A percentile compares a stretch with the other conserved stretches of the same genome.
Evolutionary conservation across 2,329 filamentous ascomycete species (phyloP).

Genomic region (Mycosphaerelloides madeirae): DNA sequence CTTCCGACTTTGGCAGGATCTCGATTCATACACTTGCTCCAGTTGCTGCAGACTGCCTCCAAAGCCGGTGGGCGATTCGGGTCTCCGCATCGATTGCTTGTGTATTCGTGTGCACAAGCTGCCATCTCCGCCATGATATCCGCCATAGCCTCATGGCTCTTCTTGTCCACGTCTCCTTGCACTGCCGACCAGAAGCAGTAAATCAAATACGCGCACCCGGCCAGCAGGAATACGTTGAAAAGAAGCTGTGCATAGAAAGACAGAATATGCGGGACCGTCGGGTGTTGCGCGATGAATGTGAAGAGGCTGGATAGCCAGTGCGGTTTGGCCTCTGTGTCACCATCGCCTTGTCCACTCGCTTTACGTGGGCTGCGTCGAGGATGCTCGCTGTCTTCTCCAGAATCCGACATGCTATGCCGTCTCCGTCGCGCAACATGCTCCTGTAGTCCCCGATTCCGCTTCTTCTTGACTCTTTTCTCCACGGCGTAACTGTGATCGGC

Average conservation of each 20-base stretch:
- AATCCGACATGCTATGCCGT: constrained; percentile 31
- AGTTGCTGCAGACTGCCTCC: constrained; percentile 67
- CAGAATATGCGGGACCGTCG: constrained; percentile 60
- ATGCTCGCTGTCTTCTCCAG: constrained; percentile 27
- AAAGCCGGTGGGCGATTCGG: constrained; percentile 67
- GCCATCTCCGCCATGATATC: constrained; percentile 66
- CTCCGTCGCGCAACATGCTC: constrained; percentile 24
- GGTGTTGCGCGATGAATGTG: constrained; percentile 59
- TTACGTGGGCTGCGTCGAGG: constrained; percentile 22
- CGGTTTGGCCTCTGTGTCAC: constrained; percentile 15
- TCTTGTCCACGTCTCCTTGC: constrained; percentile 68
- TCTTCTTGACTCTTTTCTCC: constrained; percentile 34
- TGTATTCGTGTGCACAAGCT: constrained; percentile 67
- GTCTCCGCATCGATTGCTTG: constrained; percentile 68
- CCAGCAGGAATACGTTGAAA: constrained; percentile 61
- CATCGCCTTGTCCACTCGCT: constrained; percentile 18
- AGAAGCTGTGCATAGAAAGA: constrained; percentile 62
- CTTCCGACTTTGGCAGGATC: constrained; percentile 73
- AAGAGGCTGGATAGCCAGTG: constrained; percentile 47
- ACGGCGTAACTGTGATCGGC: constrained; percentile 35
- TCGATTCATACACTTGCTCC: constrained; percentile 82
- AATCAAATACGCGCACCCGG: constrained; percentile 59
- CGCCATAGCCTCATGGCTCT: constrained; percentile 63
- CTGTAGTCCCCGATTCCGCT: constrained; percentile 25
- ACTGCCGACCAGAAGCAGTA: constrained; percentile 67